Evolutionary conservation across 2,329 filamentous ascomycete genomes (phyloP), one percentile per base, ranked within the genome.

Genomic region (Ophiostoma angusticollis): DNA sequence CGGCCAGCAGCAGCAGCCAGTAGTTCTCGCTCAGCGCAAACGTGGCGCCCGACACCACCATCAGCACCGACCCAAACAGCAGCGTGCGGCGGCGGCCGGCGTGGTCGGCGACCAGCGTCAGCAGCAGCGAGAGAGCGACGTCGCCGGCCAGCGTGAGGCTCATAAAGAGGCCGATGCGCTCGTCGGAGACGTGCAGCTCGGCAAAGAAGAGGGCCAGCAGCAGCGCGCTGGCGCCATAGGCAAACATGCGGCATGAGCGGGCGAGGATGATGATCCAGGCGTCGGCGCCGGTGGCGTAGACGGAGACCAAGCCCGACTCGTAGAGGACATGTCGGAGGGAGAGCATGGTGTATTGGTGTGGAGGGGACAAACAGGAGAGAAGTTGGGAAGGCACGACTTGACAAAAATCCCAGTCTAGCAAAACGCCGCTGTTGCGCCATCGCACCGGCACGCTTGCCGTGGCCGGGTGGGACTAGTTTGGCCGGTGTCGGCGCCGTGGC

Each of bases 131-230:
- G 7, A 79, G 67, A 1, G 70, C 52, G 2, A 78, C 72, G 55
- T 80, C 74, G 11, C 75, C 75, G 2, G 67, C 51, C 12, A 79
- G 60, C 0, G 75, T 80, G 27, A 79, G 55, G 1, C 70, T 76
- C 73, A 80, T 77, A 48, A 80, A 89, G 6, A 78, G 51, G 6
- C 75, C 75, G 42, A 79, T 78, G 17, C 62, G 64, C 19, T 67
- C 60, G 52, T 78, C 74, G 1, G 72, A 62, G 39, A 76, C 66
- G 0, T 59, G 56, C 11, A 79, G 55, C 16, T 67, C 64, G 6
- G 69, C 65, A 36, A 80, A 68, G 51, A 77, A 78, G 13, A 75
- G 68, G 9, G 72, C 75, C 31, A 80, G 61, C 37, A 78, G 70
- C 31, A 80, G 61, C 0, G 73, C 68, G 16, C 67, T 69, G 39